Evolutionary conservation across 2,329 filamentous ascomycete genomes (phyloP).

Genomic region (Pseudogymnoascus sp.): DNA sequence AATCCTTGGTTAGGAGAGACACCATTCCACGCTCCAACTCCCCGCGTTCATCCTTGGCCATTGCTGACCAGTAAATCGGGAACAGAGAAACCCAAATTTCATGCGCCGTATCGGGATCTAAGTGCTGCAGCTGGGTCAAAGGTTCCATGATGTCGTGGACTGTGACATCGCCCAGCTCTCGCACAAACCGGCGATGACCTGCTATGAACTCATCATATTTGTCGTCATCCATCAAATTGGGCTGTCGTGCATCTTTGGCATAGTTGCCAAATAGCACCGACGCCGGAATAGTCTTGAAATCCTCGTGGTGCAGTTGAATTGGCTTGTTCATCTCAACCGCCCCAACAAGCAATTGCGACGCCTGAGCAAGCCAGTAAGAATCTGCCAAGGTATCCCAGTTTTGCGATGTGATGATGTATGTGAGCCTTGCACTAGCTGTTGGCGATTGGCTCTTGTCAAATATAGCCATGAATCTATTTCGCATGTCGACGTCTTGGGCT

Average conservation of each 20-base stretch:
- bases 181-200: slow-evolving; percentile 73
- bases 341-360: slow-evolving; percentile 84
- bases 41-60: slow-evolving; percentile 75
- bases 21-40: slow-evolving; percentile 90
- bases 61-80: slow-evolving; percentile 86
- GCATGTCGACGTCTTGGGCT: slow-evolving; percentile 91
- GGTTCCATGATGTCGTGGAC: slow-evolving; percentile 84
- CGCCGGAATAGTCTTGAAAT: slow-evolving; percentile 69
- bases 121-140: slow-evolving; percentile 83
- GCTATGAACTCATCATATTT: slow-evolving; percentile 72
- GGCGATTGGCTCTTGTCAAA: slow-evolving; percentile 94
- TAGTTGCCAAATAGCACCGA: slow-evolving; percentile 68
- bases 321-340: slow-evolving; percentile 78
- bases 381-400: slow-evolving; percentile 96
- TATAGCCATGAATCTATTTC: slow-evolving; percentile 91
- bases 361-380: slow-evolving; percentile 94
- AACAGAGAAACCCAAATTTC: slow-evolving; percentile 88
- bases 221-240: slow-evolving; percentile 68
- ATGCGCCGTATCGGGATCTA: slow-evolving; percentile 71
- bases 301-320: slow-evolving; percentile 70
- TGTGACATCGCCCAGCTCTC: slow-evolving; percentile 76
- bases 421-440: slow-evolving; percentile 77
- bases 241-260: slow-evolving; percentile 55
- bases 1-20: slow-evolving; percentile 86
- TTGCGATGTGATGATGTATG: slow-evolving; percentile 82